A percentile compares a stretch with the other conserved stretches of the same genome.
Evolutionary conservation across 208 protist species (phyloP).

Genomic region (Crithidia brevicula): DNA sequence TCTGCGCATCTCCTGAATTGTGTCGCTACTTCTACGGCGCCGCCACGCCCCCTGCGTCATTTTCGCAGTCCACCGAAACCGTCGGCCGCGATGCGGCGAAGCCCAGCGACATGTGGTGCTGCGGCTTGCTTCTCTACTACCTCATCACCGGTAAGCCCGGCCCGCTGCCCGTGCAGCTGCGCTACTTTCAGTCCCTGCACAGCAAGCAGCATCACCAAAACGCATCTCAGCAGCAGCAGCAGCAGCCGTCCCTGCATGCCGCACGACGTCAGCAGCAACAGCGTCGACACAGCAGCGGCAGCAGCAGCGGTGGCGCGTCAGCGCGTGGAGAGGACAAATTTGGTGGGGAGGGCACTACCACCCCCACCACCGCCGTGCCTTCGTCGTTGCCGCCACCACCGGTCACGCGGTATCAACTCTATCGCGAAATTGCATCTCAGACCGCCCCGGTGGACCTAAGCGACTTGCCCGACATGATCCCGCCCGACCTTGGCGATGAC

Average conservation of each 20-base stretch:
- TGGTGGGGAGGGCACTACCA: too few relatives aligned
- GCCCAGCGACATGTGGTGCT: conserved; percentile 86
- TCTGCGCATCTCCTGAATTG: conserved; percentile 90
- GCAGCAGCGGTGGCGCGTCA: conserved; percentile 1
- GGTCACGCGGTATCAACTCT: conserved; percentile 70
- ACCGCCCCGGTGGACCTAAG: conserved; percentile 45
- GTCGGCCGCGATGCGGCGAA: conserved; percentile 29
- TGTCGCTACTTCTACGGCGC: conserved; percentile 71
- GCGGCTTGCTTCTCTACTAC: conserved; percentile 76
- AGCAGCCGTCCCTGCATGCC: too few relatives aligned
- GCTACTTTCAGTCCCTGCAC: conserved; percentile 42
- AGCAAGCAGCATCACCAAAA: background rate
- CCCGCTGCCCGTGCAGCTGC: conserved; percentile 48
- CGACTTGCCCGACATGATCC: conserved; percentile 52
- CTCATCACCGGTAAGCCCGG: conserved; percentile 69
- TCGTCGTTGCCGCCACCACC: background rate
- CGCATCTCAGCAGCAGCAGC: background rate
- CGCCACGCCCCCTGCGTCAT: conserved; percentile 15
- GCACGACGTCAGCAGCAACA: conserved; percentile 10
- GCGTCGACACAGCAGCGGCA: background rate
- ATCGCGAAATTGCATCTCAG: conserved; percentile 65
- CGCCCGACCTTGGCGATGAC: conserved; percentile 4
- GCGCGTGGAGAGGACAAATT: too few relatives aligned
- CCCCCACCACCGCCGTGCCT: background rate
- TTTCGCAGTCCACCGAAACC: conserved; percentile 20